phyloP scores from a whole-genome alignment of 1,284 basidiomycete species.

The Golubevia sp. region DNA sequence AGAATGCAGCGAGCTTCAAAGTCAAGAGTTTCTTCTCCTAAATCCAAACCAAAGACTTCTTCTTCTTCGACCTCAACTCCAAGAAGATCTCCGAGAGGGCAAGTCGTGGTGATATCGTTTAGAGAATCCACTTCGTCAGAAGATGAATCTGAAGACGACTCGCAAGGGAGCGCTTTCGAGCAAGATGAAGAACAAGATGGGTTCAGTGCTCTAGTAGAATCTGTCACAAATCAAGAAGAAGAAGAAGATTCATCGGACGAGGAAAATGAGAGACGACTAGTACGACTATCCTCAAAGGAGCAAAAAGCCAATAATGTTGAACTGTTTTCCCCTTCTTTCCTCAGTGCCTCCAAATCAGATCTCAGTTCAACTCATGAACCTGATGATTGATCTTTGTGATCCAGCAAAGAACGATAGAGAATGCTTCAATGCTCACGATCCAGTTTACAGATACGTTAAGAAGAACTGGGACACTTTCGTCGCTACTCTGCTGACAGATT shows the following conservation, averaged over 20 bases:
- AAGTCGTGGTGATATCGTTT: neutral
- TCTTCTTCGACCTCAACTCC: neutral
- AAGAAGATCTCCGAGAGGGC: constrained; percentile 1
- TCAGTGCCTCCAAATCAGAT: constrained; percentile 6
- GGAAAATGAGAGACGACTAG: neutral
- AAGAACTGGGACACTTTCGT: constrained; percentile 6
- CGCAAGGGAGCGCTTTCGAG: constrained; percentile 2
- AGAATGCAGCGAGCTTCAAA: too few species aligned
- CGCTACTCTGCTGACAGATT: constrained; percentile 3
- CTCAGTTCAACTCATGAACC: constrained; percentile 5
- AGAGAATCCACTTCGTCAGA: neutral
- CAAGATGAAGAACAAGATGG: constrained; percentile 1
- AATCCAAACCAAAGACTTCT: neutral
- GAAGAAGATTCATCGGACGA: neutral
- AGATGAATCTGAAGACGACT: neutral
- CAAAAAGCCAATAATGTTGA: neutral
- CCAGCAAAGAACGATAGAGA: constrained; percentile 9
- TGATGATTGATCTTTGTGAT: constrained; percentile 3
- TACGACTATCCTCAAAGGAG: neutral
- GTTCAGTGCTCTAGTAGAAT: neutral
- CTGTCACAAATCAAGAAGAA: neutral
- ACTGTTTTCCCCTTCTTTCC: constrained; percentile 1
- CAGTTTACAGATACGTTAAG: constrained; percentile 5
- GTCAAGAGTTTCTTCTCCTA: constrained; percentile 1
- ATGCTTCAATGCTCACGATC: constrained; percentile 8